phyloP scores from a whole-genome alignment of 305 asterid genomes.

The Fraxinus platypoda region DNA sequence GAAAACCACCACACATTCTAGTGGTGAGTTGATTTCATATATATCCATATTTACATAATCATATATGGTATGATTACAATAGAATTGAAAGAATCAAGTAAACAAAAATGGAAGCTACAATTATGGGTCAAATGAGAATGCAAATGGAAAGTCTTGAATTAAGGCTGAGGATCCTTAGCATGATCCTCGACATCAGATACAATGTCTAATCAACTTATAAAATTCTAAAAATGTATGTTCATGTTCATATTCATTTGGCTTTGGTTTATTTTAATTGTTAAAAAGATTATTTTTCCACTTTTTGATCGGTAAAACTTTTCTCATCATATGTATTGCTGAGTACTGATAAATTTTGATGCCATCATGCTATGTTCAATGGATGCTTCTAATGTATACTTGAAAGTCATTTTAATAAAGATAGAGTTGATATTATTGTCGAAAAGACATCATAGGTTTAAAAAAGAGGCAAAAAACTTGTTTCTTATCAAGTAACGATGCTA shows the following conservation, averaged over 20 bases:
- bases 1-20: too few species aligned
- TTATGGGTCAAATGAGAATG: too few species aligned
- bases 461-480: not conserved
- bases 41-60: too few species aligned
- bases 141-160: too few species aligned
- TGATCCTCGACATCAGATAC: not conserved
- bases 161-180: too few species aligned
- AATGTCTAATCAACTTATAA: not conserved
- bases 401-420: not conserved
- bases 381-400: not conserved
- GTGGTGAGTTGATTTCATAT: too few species aligned
- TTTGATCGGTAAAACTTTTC: not conserved
- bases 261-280: not conserved
- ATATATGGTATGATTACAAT: too few species aligned
- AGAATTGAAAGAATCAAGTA: too few species aligned
- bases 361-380: not conserved
- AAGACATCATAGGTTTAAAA: not conserved
- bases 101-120: too few species aligned
- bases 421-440: not conserved
- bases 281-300: not conserved
- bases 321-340: not conserved
- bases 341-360: not conserved
- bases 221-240: not conserved
- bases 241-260: not conserved
- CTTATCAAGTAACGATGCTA: not conserved